A percentile compares a stretch with the other conserved stretches of the same genome.
phyloP scores from a whole-genome alignment of 768 basidiomycete species.

The Obba rivulosa region DNA sequence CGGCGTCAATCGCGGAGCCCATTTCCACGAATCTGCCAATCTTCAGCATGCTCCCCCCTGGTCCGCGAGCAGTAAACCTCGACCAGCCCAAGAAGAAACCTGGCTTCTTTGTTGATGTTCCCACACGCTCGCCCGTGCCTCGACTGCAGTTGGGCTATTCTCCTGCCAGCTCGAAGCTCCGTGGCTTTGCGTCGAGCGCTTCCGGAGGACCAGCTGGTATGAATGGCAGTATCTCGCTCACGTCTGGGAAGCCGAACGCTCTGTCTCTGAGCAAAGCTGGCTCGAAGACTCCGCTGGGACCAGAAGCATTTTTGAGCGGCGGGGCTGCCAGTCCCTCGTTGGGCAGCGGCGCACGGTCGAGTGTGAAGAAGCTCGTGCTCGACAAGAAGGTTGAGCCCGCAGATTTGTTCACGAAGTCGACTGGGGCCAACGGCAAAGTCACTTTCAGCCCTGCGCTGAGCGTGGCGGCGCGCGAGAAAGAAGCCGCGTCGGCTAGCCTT shows the following conservation, averaged over 20 bases:
- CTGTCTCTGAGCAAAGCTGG: constrained; percentile 43
- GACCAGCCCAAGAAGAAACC: constrained; percentile 72
- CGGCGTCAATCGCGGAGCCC: constrained; percentile 86
- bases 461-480: constrained; percentile 71
- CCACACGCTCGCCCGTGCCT: constrained; percentile 65
- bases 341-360: constrained; percentile 66
- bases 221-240: constrained; percentile 39
- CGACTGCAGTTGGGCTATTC: constrained; percentile 61
- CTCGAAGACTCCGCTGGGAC: constrained; percentile 31
- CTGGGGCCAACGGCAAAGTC: constrained; percentile 37
- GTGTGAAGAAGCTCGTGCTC: constrained; percentile 89
- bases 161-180: constrained; percentile 57
- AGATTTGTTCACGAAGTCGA: constrained; percentile 49
- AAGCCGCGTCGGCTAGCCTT: constrained; percentile 34
- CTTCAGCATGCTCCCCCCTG: constrained; percentile 69
- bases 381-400: constrained; percentile 78
- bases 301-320: constrained; percentile 59
- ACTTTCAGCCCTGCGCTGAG: constrained; percentile 73
- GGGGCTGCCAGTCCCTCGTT: constrained; percentile 55
- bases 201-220: constrained; percentile 32
- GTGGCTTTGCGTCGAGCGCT: constrained; percentile 58
- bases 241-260: constrained; percentile 49
- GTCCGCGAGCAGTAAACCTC: constrained; percentile 55
- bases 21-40: constrained; percentile 68
- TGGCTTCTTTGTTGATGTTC: constrained; percentile 71